A percentile compares a stretch with the other conserved stretches of the same genome.
Conservation (phyloP, 495 filamentous ascomycete species). For the Aspergillus biplanus region DNA sequence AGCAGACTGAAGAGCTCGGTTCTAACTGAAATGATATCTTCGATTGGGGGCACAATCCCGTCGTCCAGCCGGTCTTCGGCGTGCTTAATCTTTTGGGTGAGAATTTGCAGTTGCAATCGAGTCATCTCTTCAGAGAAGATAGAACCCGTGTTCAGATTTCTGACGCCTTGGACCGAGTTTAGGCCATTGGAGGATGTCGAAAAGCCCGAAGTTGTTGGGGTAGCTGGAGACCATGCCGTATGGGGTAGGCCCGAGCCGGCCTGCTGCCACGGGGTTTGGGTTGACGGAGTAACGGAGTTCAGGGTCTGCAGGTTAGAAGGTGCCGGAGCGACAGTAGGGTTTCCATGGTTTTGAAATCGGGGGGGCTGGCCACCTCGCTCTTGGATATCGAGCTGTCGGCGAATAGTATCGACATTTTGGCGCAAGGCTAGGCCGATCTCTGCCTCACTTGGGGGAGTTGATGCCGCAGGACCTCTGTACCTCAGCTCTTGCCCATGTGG, state of each 20-base stretch:
- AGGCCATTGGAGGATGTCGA: neutral
- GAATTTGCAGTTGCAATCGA: slow-evolving; percentile 27
- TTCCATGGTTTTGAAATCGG: slow-evolving; percentile 1
- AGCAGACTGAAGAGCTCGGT: slow-evolving; percentile 38
- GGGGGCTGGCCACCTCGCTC: slow-evolving; percentile 13
- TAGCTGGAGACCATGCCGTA: slow-evolving; percentile 20
- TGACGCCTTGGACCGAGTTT: neutral
- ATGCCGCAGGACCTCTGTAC: slow-evolving; percentile 18
- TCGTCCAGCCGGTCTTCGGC: slow-evolving; percentile 46
- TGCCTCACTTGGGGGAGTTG: slow-evolving; percentile 18
- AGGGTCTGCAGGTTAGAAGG: slow-evolving; percentile 4
- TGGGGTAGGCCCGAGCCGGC: slow-evolving; percentile 27
- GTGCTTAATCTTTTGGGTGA: slow-evolving; percentile 38
- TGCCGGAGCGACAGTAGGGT: slow-evolving; percentile 8
- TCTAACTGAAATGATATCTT: slow-evolving; percentile 37
- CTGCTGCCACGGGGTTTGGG: slow-evolving; percentile 27
- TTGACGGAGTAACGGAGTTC: slow-evolving; percentile 16
- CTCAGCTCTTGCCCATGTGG: slow-evolving; percentile 21
- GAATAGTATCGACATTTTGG: slow-evolving; percentile 27
- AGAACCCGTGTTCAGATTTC: neutral
- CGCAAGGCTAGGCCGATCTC: slow-evolving; percentile 25
- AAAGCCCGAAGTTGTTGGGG: slow-evolving; percentile 8
- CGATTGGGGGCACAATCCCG: slow-evolving; percentile 35
- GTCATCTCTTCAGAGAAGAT: slow-evolving; percentile 22
- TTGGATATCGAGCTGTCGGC: slow-evolving; percentile 26